Base-by-base conservation (phyloP, 345 rosid genomes). In the Murraya koenigii region DNA sequence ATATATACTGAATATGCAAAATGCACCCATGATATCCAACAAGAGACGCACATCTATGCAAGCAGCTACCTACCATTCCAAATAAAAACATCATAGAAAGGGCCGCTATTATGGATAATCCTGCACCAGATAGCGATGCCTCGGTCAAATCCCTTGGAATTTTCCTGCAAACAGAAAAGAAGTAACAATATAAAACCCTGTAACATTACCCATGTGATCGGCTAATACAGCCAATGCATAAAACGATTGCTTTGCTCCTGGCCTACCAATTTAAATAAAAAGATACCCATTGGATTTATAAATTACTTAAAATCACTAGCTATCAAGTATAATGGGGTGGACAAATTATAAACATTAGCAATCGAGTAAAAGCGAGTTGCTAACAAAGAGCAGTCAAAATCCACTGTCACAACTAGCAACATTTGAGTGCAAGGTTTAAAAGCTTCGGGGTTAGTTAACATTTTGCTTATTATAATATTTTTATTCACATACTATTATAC, bases 101-200 rank as follows among this genome's bases (percentile, higher is more conserved):
- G 14, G 98, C 99, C 13, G 99, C 97, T 78, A 91, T 28, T 38
- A 97, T 88, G 14, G 99, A 97, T 82, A 94, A 83, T 82, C 98
- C 99, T 54, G 98, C 98, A 79, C 99, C 98, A 14, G 98, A 94
- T 41, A 97, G 75, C 55, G 98, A 90, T 52, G 99, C 99, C 86
- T 94, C 98, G 0, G 99, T 97, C 90, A 97, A 90, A 86, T 97
- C 99, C 83, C 99, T 90, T 17, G 99, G 99, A 69, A 94, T 97
- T 90, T 94, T 97, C 92, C 99, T 97, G 95, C 74, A 84, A 9
- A 17, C 74, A 71, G 26, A 22, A 69, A 73, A 74, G 59, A 61
- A 72, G 25, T 38, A 23, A 39, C 55, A 17, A 8, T 41, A n/a
- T 41, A 61, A 30, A 19, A 74, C 19, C 23, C 11, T 3, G 44